Conservation (phyloP, 495 filamentous ascomycete species). For the Lasiosphaeris hirsuta region DNA sequence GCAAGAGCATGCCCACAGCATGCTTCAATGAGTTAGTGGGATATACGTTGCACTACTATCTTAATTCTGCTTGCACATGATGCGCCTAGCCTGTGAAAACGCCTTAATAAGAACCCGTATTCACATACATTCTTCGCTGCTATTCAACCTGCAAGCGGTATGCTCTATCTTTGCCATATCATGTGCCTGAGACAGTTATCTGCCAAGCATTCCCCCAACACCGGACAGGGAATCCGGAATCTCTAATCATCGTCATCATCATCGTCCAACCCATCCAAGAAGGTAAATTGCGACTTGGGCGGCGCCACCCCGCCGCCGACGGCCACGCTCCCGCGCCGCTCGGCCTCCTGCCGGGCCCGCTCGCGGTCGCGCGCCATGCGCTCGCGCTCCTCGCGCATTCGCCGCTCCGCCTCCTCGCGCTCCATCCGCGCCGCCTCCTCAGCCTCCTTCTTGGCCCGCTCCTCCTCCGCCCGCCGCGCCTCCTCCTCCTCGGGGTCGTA, state of each 20-base stretch:
- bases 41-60: too few relatives aligned
- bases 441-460: slow-evolving; percentile 35
- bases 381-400: slow-evolving; percentile 36
- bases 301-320: slow-evolving; percentile 7
- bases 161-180: too few relatives aligned
- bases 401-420: slow-evolving; percentile 40
- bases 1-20: too few relatives aligned
- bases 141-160: too few relatives aligned
- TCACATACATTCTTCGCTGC: too few relatives aligned
- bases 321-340: slow-evolving; percentile 36
- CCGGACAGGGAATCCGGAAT: not conserved
- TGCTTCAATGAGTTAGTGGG: too few relatives aligned
- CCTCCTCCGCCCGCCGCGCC: slow-evolving; percentile 37
- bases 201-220: too few relatives aligned
- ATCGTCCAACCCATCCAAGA: slow-evolving; percentile 50
- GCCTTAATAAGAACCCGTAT: too few relatives aligned
- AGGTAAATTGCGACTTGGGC: slow-evolving; percentile 49
- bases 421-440: slow-evolving; percentile 44
- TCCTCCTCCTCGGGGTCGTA: slow-evolving; percentile 54
- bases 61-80: too few relatives aligned
- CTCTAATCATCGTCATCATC: slow-evolving; percentile 44
- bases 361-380: slow-evolving; percentile 35
- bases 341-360: slow-evolving; percentile 42
- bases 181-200: too few relatives aligned
- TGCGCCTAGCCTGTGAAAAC: too few relatives aligned